A percentile compares a stretch with the other conserved stretches of the same genome.
phyloP scores from a whole-genome alignment of 768 basidiomycete genomes.

The Mycena albidolilacea region DNA sequence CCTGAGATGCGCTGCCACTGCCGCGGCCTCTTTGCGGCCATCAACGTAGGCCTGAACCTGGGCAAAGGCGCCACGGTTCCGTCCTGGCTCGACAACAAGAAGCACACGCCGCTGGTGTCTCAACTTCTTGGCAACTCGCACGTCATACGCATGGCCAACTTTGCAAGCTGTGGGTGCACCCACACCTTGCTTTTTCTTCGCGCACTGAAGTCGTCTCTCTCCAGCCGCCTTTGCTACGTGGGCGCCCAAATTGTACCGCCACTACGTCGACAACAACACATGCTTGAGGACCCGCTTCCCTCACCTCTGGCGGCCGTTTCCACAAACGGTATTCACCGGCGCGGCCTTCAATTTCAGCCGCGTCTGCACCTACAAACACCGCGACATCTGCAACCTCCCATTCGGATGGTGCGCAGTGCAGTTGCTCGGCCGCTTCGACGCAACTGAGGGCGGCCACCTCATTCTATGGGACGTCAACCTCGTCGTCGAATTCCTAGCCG shows the following conservation, averaged over 20 bases:
- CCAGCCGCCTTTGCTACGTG: slow-evolving; percentile 1
- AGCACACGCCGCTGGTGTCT: not conserved
- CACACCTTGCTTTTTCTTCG: too few species aligned
- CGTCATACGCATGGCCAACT: not conserved
- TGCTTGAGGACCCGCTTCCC: not conserved
- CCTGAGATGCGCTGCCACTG: not conserved
- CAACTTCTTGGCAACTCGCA: not conserved
- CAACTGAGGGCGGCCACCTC: not conserved
- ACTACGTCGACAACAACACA: not conserved
- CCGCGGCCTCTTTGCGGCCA: not conserved
- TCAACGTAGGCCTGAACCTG: not conserved
- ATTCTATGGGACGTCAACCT: not conserved
- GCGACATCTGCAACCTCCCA: not conserved
- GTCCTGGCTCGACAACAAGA: not conserved
- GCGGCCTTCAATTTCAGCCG: slow-evolving; percentile 10
- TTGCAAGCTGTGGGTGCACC: slow-evolving; percentile 1
- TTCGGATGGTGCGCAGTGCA: slow-evolving; percentile 3
- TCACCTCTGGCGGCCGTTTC: not conserved
- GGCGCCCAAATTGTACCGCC: not conserved
- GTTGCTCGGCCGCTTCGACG: not conserved
- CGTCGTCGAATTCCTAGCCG: not conserved
- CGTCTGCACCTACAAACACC: not conserved
- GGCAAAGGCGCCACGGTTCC: slow-evolving; percentile 10
- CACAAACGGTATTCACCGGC: not conserved
- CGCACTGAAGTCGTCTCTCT: not conserved